Evolutionary conservation across 2,329 filamentous ascomycete genomes (phyloP), one percentile per base, ranked within the genome.

Genomic region (Botrytis byssoidea): DNA sequence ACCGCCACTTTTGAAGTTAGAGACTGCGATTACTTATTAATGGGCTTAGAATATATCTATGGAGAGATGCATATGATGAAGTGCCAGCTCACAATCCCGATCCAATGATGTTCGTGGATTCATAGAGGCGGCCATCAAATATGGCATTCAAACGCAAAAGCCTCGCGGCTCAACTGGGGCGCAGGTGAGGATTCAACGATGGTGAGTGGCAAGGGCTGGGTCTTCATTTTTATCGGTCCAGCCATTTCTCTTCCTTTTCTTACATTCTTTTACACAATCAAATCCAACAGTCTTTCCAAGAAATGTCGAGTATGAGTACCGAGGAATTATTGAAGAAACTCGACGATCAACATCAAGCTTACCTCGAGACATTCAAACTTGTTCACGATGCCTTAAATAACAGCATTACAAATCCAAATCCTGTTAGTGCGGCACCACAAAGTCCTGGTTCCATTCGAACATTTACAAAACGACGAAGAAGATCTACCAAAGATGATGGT

Each of bases 341-440:
- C 6, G 77, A 78, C 37, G 76, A 78, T 14, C 76, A 79, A 67
- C 77, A 79, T 46, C 75, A 77, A 67, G 77, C 77, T 14, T 78
- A 79, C 68, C 71, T 78, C 14, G 70, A 77, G 22, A 79, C 77
- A 16, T 78, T 79, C 63, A 75, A 67, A 29, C 67, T 77, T 12
- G 75, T 79, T 10, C 78, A 79, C 64, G 77, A 79, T 57, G 76
- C 77, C 73, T 74, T 79, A 35, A 71, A 72, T 22, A 74, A 77
- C n/a, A 73, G 61, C 8, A 35, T 70, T 44, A 37, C 25, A 32
- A 37, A 46, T 55, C 61, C 29, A 48, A 44, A 25, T 35, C 8
- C 66, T 69, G 37, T 25, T 37, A 69, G 37, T 57, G 37, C 40
- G n/a, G 37, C 51, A 44, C 29, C 70, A 22, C 61, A 72, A 63